Evolutionary conservation across 208 protist species (phyloP).

Genomic region (Wallacemonas rigidus): DNA sequence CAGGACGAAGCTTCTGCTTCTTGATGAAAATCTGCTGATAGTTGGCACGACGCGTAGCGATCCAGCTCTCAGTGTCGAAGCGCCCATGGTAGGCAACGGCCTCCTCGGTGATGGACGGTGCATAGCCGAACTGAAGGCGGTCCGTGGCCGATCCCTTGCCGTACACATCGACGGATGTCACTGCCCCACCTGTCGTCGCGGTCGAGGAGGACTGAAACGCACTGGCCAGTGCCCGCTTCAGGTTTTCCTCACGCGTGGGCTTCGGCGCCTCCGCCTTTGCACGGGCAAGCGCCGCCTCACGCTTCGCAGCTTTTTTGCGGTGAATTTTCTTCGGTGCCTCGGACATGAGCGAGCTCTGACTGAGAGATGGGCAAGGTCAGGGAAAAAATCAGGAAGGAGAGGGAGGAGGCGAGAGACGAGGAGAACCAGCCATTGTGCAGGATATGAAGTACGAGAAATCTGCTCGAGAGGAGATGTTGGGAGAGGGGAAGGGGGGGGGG

Average conservation of each 20-base stretch:
- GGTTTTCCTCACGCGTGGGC: constrained; percentile 18
- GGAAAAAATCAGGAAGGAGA: not conserved
- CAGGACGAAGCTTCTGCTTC: constrained; percentile 44
- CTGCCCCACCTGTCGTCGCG: constrained; percentile 1
- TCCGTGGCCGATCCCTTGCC: constrained; percentile 79
- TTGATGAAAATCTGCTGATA: constrained; percentile 38
- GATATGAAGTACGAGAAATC: no score
- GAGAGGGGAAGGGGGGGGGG: no score
- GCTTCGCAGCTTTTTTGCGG: constrained; percentile 16
- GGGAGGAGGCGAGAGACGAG: constrained; percentile 4
- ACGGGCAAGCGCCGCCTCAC: constrained; percentile 34
- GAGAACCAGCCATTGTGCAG: not conserved
- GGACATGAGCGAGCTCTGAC: not conserved
- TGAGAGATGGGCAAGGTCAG: not conserved
- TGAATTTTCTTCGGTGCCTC: constrained; percentile 9
- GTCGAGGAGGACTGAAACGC: not conserved
- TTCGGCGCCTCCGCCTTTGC: constrained; percentile 42
- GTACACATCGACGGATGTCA: constrained; percentile 54
- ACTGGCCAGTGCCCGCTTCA: constrained; percentile 28
- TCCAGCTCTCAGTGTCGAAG: constrained; percentile 49
- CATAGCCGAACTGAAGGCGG: constrained; percentile 87
- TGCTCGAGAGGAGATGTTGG: no score
- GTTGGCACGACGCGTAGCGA: constrained; percentile 37
- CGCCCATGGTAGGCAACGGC: constrained; percentile 73
- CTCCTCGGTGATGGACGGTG: constrained; percentile 67